Base-by-base conservation (phyloP, 345 rosid species). In the Linum lewisii region DNA sequence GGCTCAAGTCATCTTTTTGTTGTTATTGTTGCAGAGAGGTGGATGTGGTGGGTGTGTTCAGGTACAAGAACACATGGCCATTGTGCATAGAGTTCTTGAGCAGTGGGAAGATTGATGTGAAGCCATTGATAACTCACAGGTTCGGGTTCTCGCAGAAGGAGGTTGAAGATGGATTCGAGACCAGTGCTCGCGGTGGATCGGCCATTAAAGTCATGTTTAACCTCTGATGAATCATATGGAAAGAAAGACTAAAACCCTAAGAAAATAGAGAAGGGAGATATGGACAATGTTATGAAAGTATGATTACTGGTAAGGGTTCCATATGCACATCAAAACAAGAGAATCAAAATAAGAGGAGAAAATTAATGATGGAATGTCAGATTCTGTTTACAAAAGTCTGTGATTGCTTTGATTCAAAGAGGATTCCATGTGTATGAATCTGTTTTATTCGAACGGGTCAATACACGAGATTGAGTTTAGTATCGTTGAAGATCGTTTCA, bases 181-280 rank as follows among this genome's bases (percentile, higher is more conserved):
- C 95, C 51, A 93, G 95, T 66, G 92, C 92, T 45, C 72, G 78
- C 4, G 97, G 99, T 24, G 86, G 97, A 3, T 65, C 76, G 47
- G 90, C 97, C 63, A 87, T 93, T 52, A 89, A 89, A 71, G 92
- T 93, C 66, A 89, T 93, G 97, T 85, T 93, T 65, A 89, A 89
- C 61, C 86, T 93, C 25, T 72, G 51, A 67, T n/a, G n/a, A n/a
- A n/a, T 42, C 47, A 6, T 42, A 42, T 29, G 5, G 38, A 34
- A 34, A 42, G 47, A 42, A 42, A 42, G 1, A 42, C 18, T 42
- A 16, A 38, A 42, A 42, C 14, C 16, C 34, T 5, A 29, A 29
- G 34, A 29, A 42, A 16, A 42, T 14, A 42, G 13, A 42, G 47
- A 42, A 42, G 47, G 47, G 34, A 29, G n/a, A 29, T 29, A 8